These are phyloP conservation scores for Amniculicola lignicola DNA, from an alignment of 495 filamentous ascomycete genomes.

Conservation along the genomic window DNA sequence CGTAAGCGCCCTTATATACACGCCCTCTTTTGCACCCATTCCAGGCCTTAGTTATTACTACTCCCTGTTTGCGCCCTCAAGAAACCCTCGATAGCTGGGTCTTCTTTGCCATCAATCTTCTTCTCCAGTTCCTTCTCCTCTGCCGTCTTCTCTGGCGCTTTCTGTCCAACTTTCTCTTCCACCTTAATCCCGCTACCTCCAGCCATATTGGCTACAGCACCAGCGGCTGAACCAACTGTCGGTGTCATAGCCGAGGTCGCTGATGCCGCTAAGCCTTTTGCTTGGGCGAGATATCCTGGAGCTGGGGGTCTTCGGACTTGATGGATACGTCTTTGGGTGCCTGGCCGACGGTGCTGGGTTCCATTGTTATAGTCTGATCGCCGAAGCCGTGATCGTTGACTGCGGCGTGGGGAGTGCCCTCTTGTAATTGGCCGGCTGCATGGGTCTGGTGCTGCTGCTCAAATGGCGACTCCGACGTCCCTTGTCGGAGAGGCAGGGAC, in stretches of 20 bases:
- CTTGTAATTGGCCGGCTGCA: constrained; percentile 37
- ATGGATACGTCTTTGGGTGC: constrained; percentile 41
- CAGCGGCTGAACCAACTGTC: constrained; percentile 22
- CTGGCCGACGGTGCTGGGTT: constrained; percentile 44
- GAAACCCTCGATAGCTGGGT: constrained; percentile 40
- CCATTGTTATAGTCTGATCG: constrained; percentile 41
- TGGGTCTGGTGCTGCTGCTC: constrained; percentile 42
- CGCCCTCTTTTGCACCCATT: too few relatives aligned
- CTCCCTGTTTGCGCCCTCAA: constrained; percentile 37
- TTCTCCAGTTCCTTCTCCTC: constrained; percentile 32
- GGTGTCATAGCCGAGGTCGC: constrained; percentile 25
- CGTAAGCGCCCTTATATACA: too few relatives aligned
- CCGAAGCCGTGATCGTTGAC: constrained; percentile 37
- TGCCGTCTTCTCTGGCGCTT: constrained; percentile 20
- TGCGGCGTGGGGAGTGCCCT: constrained; percentile 37
- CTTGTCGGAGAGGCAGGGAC: constrained; percentile 17
- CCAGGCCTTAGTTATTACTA: too few relatives aligned
- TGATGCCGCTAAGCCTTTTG: constrained; percentile 31
- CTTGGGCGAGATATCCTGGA: constrained; percentile 34
- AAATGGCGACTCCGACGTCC: constrained; percentile 38
- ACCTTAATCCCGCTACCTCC: constrained; percentile 15
- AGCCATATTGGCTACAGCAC: neutral
- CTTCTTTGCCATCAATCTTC: constrained; percentile 34
- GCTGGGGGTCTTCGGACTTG: constrained; percentile 22
- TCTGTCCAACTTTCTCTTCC: constrained; percentile 26